Conservation (phyloP, 768 basidiomycete genomes). For the Lactarius trivialis region DNA sequence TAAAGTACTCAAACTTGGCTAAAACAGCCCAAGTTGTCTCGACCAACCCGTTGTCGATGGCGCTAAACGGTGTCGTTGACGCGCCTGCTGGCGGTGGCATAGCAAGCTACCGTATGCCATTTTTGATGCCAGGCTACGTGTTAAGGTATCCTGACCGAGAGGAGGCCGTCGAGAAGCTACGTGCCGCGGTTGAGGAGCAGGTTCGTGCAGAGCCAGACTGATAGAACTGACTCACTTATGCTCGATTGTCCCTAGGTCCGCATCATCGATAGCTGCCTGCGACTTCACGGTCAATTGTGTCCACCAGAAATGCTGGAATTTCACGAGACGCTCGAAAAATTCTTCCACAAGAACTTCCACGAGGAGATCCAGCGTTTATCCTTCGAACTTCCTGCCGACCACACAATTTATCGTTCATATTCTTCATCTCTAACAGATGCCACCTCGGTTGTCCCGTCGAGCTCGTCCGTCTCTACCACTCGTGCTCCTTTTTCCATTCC, state of each 20-base stretch:
- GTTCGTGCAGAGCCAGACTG: conserved; percentile 35
- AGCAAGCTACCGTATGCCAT: conserved; percentile 66
- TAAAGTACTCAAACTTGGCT: conserved; percentile 70
- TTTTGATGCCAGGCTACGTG: conserved; percentile 67
- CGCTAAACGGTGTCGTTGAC: conserved; percentile 82
- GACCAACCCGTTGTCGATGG: conserved; percentile 80
- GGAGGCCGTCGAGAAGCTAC: conserved; percentile 66
- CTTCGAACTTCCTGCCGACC: conserved; percentile 50
- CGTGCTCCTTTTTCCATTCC: conserved; percentile 38
- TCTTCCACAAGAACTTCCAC: conserved; percentile 78
- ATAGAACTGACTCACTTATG: not conserved
- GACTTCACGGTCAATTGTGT: conserved; percentile 76
- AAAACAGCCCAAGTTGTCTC: conserved; percentile 67
- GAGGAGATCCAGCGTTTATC: conserved; percentile 74
- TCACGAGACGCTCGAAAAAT: conserved; percentile 81
- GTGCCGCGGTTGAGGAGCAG: conserved; percentile 73
- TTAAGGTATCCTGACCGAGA: conserved; percentile 61
- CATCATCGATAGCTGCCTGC: conserved; percentile 77
- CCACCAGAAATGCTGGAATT: conserved; percentile 86
- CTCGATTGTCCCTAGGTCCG: conserved; percentile 45
- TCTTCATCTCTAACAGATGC: conserved; percentile 27
- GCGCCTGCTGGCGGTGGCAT: conserved; percentile 73
- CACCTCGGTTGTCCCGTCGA: conserved; percentile 39
- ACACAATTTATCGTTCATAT: conserved; percentile 23
- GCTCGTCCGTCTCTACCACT: conserved; percentile 21